Evolutionary conservation across 2,329 filamentous ascomycete genomes (phyloP), one percentile per base, ranked within the genome.

Genomic region (Hypoxylon sp.): DNA sequence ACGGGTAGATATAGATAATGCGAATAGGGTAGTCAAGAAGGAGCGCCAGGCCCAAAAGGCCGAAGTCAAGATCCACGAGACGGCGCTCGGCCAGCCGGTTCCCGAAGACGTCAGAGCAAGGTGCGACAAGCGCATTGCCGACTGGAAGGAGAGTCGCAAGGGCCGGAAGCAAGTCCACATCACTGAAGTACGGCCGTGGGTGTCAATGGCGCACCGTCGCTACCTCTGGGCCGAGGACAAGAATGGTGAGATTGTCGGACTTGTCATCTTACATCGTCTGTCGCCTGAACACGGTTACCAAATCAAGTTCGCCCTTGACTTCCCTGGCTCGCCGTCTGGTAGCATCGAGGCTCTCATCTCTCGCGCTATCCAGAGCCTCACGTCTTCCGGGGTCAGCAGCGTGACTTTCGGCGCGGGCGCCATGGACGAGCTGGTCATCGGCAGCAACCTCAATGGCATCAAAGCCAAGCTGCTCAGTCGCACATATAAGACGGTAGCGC

Each of bases 241-340:
- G 75, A 87, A 92, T 14, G 92, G 92, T 69, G 88, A 86, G 65
- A 88, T 98, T 62, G 86, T 86, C 45, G 91, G 91, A 34, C 87
- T 98, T 64, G 91, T 95, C n/a, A 90, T 95, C 7, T 84, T 98
- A 74, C 92, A 92, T 58, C 92, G 93, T 79, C 88, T 98, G 28
- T 88, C 91, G 2, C 93, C 93, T 1, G 84, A 88, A 36, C 89
- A 97, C 77, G 94, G 94, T 60, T 97, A 93, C 89, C 94, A 98
- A 82, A 91, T 97, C 77, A 98, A 98, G 83, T 97, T 96, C 84
- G 92, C 92, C n/a, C 89, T 98, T 60, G 93, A 98, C 80, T 97
- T 98, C 85, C 94, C 94, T 0, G 89, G 88, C 25, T 88, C 94
- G 0, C 92, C 94, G n/a, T 93, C 89, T 48, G 94, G 94, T 50